Percentiles rank a stretch among this genome's conserved stretches.
Conservation (phyloP, 345 rosid genomes). For the Gossypium thurberi region DNA sequence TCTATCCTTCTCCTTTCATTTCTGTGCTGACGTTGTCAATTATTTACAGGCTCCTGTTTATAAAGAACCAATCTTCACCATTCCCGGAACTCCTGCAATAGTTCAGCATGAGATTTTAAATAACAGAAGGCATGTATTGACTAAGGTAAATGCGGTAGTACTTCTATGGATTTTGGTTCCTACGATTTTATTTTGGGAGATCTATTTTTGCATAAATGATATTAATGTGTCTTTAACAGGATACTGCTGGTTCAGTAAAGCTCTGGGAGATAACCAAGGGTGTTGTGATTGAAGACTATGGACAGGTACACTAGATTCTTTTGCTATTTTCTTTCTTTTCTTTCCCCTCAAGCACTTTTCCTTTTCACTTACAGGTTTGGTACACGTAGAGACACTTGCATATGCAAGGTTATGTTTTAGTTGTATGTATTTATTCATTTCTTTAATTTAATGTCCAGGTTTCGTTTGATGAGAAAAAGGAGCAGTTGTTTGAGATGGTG, state of each 20-base stretch:
- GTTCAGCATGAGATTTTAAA: slow-evolving; percentile 93
- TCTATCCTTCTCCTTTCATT: neutral
- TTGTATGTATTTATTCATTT: neutral
- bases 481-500: slow-evolving; percentile 95
- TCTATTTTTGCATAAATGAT: slow-evolving; percentile 17
- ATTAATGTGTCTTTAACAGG: slow-evolving; percentile 39
- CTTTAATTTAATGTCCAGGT: slow-evolving; percentile 37
- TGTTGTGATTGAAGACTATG: slow-evolving; percentile 79
- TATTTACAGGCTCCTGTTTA: slow-evolving; percentile 66
- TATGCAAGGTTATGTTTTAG: neutral
- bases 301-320: slow-evolving; percentile 44
- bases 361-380: neutral
- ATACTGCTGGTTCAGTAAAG: slow-evolving; percentile 85
- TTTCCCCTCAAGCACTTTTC: neutral
- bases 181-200: neutral
- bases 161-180: slow-evolving; percentile 11
- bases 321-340: neutral
- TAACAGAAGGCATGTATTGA: slow-evolving; percentile 91
- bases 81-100: slow-evolving; percentile 84
- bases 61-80: slow-evolving; percentile 64
- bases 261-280: slow-evolving; percentile 96
- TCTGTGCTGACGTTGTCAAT: neutral
- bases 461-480: slow-evolving; percentile 88
- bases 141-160: slow-evolving; percentile 51
- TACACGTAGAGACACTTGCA: neutral